Conservation (phyloP, 345 rosid species). For the Bruguiera gymnorhiza region DNA sequence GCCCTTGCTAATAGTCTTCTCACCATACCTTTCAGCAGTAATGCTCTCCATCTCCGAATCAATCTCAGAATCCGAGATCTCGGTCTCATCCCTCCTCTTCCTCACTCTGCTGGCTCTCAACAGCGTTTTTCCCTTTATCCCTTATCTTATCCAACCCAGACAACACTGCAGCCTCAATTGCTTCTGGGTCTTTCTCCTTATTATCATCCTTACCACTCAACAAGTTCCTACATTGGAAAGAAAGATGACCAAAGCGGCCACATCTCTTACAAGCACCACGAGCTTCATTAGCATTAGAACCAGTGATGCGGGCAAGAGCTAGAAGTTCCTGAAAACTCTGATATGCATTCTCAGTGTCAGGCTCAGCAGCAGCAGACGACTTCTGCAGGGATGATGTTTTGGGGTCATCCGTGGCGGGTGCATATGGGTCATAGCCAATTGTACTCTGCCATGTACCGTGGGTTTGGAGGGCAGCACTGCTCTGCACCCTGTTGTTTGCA, state of each 20-base stretch:
- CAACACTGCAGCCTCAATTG: slow-evolving; percentile 58
- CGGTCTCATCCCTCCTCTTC: slow-evolving; percentile 77
- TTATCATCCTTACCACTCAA: slow-evolving; percentile 69
- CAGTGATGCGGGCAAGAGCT: slow-evolving; percentile 77
- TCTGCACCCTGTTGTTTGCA: slow-evolving; percentile 95
- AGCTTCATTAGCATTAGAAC: slow-evolving; percentile 72
- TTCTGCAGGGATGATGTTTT: slow-evolving; percentile 44
- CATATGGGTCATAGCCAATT: slow-evolving; percentile 92
- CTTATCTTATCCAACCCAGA: slow-evolving; percentile 71
- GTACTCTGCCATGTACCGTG: slow-evolving; percentile 99
- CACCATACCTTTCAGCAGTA: slow-evolving; percentile 69
- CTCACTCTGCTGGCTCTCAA: slow-evolving; percentile 35
- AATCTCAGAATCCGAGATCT: slow-evolving; percentile 73
- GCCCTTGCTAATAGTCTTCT: slow-evolving; percentile 42
- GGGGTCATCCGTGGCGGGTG: slow-evolving; percentile 74
- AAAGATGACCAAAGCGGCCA: slow-evolving; percentile 88
- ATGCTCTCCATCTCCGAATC: slow-evolving; percentile 89
- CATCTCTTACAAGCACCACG: slow-evolving; percentile 91
- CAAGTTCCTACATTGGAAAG: slow-evolving; percentile 85
- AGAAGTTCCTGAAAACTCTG: slow-evolving; percentile 77
- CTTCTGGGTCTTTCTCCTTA: slow-evolving; percentile 60
- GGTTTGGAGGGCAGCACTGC: slow-evolving; percentile 96
- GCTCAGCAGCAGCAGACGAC: slow-evolving; percentile 39
- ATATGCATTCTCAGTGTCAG: slow-evolving; percentile 71
- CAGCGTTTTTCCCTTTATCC: slow-evolving; percentile 48